phyloP scores from a whole-genome alignment of 2,329 filamentous ascomycete species.

The Pseudocercospora cruenta region DNA sequence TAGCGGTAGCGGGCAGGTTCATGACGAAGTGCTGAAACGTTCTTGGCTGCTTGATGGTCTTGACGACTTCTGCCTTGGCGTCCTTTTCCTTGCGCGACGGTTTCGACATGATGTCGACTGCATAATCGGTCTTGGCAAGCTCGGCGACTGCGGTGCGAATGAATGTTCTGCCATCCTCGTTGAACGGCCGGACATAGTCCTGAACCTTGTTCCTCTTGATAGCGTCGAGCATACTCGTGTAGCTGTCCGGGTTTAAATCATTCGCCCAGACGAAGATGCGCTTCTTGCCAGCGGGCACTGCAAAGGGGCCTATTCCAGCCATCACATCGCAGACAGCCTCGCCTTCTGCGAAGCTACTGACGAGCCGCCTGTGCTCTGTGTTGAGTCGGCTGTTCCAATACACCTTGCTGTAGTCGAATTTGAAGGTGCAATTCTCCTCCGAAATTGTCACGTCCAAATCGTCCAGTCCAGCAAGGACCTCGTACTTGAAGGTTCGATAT shows the following conservation, averaged over 20 bases:
- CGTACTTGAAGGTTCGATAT: slow-evolving; percentile 91
- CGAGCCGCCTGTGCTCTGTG: slow-evolving; percentile 81
- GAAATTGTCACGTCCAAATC: slow-evolving; percentile 82
- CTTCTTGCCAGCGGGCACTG: slow-evolving; percentile 86
- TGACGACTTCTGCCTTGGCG: slow-evolving; percentile 40
- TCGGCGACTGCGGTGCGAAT: slow-evolving; percentile 70
- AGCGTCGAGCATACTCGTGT: slow-evolving; percentile 70
- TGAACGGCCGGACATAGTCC: slow-evolving; percentile 76
- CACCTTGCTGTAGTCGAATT: slow-evolving; percentile 92
- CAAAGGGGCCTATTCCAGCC: slow-evolving; percentile 96
- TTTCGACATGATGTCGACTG: slow-evolving; percentile 46
- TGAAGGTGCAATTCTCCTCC: slow-evolving; percentile 83
- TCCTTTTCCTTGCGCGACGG: slow-evolving; percentile 32
- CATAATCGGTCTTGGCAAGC: slow-evolving; percentile 58
- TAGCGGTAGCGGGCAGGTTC: slow-evolving; percentile 91
- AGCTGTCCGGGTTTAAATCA: slow-evolving; percentile 92
- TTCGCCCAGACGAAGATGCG: slow-evolving; percentile 94
- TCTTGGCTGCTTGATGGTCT: slow-evolving; percentile 61
- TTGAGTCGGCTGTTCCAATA: slow-evolving; percentile 97
- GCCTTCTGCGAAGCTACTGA: slow-evolving; percentile 75
- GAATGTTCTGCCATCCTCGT: slow-evolving; percentile 79
- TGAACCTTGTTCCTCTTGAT: slow-evolving; percentile 76
- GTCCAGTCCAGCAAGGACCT: slow-evolving; percentile 79
- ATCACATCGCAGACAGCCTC: slow-evolving; percentile 95
- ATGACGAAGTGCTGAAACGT: slow-evolving; percentile 94